Evolutionary conservation across 139 green algal species (phyloP).

Genomic region (Marvania coccoides): DNA sequence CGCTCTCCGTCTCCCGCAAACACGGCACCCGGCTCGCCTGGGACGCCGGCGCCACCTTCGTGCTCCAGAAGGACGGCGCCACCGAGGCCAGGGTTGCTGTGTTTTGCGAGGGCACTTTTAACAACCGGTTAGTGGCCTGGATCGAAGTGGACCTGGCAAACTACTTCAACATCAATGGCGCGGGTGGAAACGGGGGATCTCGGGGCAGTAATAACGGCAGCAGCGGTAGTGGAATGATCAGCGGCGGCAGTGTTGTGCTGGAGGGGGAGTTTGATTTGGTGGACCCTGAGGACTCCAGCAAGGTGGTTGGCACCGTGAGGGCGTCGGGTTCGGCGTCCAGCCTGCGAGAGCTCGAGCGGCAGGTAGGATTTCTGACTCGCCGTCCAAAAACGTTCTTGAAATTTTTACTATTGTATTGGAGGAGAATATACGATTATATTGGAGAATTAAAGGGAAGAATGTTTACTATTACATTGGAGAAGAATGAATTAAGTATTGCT

Average conservation of each 20-base stretch:
- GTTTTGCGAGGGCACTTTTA: constrained; percentile 19
- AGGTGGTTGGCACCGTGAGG: constrained; percentile 3
- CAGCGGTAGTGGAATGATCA: not conserved
- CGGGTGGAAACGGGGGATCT: not conserved
- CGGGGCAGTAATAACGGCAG: not conserved
- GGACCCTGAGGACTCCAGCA: constrained; percentile 6
- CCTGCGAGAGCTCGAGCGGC: constrained; percentile 22
- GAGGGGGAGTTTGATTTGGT: constrained; percentile 14
- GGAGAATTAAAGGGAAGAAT: too few relatives aligned
- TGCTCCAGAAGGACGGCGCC: constrained; percentile 24
- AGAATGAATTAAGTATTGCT: too few relatives aligned
- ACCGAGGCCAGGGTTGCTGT: constrained; percentile 24
- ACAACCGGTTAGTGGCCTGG: constrained; percentile 11
- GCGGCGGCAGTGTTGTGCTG: not conserved
- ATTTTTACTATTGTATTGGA: too few relatives aligned
- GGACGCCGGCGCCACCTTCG: constrained; percentile 10
- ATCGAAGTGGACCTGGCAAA: not conserved
- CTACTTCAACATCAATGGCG: constrained; percentile 15
- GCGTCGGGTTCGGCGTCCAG: constrained; percentile 10
- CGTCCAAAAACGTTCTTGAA: too few relatives aligned
- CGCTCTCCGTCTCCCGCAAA: not conserved
- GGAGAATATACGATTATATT: too few relatives aligned
- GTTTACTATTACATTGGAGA: too few relatives aligned
- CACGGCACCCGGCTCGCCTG: not conserved
- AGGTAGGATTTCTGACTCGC: too few relatives aligned